Evolutionary conservation across 2,329 filamentous ascomycete species (phyloP).

Genomic region (Fusarium piperis): DNA sequence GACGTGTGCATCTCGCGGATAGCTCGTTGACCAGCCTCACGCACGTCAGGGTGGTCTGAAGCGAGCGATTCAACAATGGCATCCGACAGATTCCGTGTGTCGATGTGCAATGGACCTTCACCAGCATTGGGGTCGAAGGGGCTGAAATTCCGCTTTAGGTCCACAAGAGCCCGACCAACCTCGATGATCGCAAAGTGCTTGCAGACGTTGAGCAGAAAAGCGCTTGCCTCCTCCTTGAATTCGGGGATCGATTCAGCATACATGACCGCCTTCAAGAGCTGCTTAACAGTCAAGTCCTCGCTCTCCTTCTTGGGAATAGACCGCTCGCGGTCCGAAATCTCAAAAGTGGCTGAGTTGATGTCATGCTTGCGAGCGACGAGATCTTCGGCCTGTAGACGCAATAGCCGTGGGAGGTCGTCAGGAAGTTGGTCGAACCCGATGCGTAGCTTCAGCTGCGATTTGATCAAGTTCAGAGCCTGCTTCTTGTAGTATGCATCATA

Average conservation of each 20-base stretch:
- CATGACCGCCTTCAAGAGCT: conserved; percentile 88
- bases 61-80: conserved; percentile 90
- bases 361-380: conserved; percentile 77
- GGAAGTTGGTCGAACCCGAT: conserved; percentile 89
- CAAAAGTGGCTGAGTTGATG: conserved; percentile 75
- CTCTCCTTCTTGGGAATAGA: conserved; percentile 88
- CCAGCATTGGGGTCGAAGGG: conserved; percentile 87
- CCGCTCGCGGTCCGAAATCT: conserved; percentile 79
- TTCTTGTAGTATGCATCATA: conserved; percentile 88
- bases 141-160: conserved; percentile 78
- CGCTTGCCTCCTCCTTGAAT: conserved; percentile 78
- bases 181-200: conserved; percentile 92
- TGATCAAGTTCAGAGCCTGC: conserved; percentile 88
- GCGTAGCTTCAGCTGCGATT: conserved; percentile 87
- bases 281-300: conserved; percentile 84
- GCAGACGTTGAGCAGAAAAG: conserved; percentile 82
- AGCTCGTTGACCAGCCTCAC: conserved; percentile 82
- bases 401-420: conserved; percentile 84
- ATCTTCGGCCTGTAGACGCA: conserved; percentile 91
- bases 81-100: conserved; percentile 87
- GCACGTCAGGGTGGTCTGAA: conserved; percentile 82
- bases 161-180: conserved; percentile 83
- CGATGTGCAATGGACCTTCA: conserved; percentile 87
- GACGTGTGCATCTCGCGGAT: conserved; percentile 83
- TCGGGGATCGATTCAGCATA: conserved; percentile 85